Evolutionary conservation across 768 basidiomycete genomes (phyloP).

Genomic region (Russula olivacea): DNA sequence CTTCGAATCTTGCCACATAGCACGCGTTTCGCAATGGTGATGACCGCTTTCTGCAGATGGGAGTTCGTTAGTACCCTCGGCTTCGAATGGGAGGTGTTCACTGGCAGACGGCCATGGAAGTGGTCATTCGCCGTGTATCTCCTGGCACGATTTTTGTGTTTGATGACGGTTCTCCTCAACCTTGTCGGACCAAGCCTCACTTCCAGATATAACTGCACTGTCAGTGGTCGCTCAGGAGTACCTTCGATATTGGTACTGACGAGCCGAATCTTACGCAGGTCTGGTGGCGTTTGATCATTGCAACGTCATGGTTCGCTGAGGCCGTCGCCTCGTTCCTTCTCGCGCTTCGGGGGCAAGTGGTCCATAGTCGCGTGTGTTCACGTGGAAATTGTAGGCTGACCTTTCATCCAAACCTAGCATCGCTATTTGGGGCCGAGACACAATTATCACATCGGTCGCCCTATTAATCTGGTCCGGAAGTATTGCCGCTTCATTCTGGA

Average conservation of each 20-base stretch:
- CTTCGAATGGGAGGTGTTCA: conserved; percentile 24
- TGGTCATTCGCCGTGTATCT: conserved; percentile 24
- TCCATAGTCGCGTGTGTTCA: background rate
- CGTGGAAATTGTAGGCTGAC: background rate
- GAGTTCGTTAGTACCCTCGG: conserved; percentile 20
- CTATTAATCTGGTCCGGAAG: conserved; percentile 8
- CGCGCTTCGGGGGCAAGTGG: conserved; percentile 21
- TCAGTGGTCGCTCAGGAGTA: background rate
- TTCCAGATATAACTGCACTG: conserved; percentile 8
- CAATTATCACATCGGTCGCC: background rate
- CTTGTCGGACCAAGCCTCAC: conserved; percentile 18
- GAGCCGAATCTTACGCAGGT: conserved; percentile 1
- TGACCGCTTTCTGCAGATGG: conserved; percentile 15
- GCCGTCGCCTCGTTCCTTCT: conserved; percentile 20
- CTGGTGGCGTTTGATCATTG: conserved; percentile 14
- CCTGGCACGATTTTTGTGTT: conserved; percentile 4
- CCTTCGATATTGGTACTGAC: background rate
- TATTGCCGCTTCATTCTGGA: conserved; percentile 2
- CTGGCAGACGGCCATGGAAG: conserved; percentile 22
- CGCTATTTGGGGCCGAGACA: conserved; percentile 22
- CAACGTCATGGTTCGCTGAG: conserved; percentile 17
- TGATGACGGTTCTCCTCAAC: conserved; percentile 8
- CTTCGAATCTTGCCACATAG: background rate
- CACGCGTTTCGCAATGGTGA: background rate
- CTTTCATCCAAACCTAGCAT: conserved; percentile 1